phyloP scores from a whole-genome alignment of 768 basidiomycete genomes.

The Pholiota microspora region DNA sequence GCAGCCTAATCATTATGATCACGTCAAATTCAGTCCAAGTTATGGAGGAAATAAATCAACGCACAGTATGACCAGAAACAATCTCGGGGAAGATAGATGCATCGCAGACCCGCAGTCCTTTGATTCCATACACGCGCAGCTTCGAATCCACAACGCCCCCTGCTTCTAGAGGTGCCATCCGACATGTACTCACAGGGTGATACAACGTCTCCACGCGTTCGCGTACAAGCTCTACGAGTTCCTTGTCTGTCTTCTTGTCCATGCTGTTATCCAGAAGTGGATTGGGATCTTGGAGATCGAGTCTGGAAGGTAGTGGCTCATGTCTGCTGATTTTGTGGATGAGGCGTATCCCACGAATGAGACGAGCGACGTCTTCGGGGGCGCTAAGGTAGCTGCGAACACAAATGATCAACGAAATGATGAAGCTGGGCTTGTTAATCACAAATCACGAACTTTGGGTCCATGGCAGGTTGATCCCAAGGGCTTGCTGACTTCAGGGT shows the following conservation, averaged over 20 bases:
- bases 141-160: conserved; percentile 44
- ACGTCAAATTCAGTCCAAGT: too few species aligned
- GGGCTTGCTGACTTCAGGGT: conserved; percentile 34
- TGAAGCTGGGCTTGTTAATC: neutral
- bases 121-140: conserved; percentile 42
- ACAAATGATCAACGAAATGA: too few species aligned
- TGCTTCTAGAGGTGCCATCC: conserved; percentile 40
- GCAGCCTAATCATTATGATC: conserved; percentile 23
- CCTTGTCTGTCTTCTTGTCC: conserved; percentile 33
- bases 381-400: conserved; percentile 36
- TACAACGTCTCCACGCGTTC: conserved; percentile 44
- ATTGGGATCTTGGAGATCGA: conserved; percentile 29
- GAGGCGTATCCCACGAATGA: conserved; percentile 36
- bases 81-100: conserved; percentile 39
- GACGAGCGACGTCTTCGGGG: conserved; percentile 34
- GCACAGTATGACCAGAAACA: conserved; percentile 40
- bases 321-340: conserved; percentile 33
- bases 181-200: conserved; percentile 43
- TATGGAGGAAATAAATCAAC: too few species aligned
- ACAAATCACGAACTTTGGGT: conserved; percentile 32
- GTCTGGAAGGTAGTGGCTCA: conserved; percentile 29
- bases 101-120: conserved; percentile 41
- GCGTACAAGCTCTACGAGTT: conserved; percentile 36
- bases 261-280: conserved; percentile 35
- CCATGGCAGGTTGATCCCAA: conserved; percentile 33